These are phyloP conservation scores for Microbotryum scabiosae DNA, from an alignment of 1,284 basidiomycete genomes.

Conservation along the genomic window DNA sequence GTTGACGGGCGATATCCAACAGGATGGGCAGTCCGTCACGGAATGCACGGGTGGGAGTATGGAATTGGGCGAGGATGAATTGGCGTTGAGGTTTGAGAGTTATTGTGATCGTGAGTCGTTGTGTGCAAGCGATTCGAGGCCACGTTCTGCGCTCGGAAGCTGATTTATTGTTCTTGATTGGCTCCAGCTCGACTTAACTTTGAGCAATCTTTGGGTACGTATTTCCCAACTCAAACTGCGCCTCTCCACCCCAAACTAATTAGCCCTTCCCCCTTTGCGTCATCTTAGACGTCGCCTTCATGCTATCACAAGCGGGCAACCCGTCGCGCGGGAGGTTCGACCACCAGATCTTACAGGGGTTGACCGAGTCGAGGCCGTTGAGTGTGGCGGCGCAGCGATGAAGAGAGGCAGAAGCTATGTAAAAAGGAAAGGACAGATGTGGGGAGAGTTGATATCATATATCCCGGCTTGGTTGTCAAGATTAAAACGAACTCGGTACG, in stretches of 20 bases:
- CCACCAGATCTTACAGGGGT: slow-evolving; percentile 11
- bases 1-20: slow-evolving; percentile 89
- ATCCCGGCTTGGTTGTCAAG: too few relatives aligned
- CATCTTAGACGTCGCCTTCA: slow-evolving; percentile 44
- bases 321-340: neutral
- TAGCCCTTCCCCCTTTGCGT: neutral
- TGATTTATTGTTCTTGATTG: slow-evolving; percentile 11
- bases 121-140: neutral
- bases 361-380: slow-evolving; percentile 6
- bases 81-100: slow-evolving; percentile 47
- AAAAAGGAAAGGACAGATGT: too few relatives aligned
- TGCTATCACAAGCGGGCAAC: slow-evolving; percentile 37
- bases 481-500: too few relatives aligned
- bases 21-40: slow-evolving; percentile 81
- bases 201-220: slow-evolving; percentile 45
- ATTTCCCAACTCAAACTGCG: too few relatives aligned
- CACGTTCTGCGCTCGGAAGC: neutral
- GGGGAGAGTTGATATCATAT: too few relatives aligned
- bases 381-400: neutral
- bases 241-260: too few relatives aligned
- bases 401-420: too few relatives aligned
- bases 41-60: slow-evolving; percentile 53
- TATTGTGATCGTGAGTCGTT: slow-evolving; percentile 43
- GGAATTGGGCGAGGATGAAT: slow-evolving; percentile 48
- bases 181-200: slow-evolving; percentile 46